These are phyloP conservation scores for Torrubiellomyces zombiae DNA, from an alignment of 2,329 filamentous ascomycete genomes.

Conservation along the genomic window DNA sequence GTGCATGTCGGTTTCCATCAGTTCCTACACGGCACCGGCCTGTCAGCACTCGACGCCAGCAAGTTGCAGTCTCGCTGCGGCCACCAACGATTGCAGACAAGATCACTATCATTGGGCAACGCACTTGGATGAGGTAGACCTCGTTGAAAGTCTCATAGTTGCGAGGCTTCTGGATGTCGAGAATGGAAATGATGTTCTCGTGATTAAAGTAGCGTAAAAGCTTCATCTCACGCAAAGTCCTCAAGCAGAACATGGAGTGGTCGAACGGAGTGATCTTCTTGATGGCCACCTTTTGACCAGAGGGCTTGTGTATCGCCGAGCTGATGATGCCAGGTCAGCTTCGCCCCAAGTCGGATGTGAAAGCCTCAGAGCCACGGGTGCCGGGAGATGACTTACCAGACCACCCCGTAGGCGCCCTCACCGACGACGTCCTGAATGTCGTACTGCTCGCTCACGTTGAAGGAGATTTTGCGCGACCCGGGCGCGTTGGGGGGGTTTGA, in stretches of 20 bases:
- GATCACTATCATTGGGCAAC: no score
- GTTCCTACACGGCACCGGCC: conserved; percentile 40
- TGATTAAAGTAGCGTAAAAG: conserved; percentile 97
- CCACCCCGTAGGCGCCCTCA: conserved; percentile 94
- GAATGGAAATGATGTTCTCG: conserved; percentile 98
- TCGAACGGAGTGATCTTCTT: conserved; percentile 99
- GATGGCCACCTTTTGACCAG: conserved; percentile 95
- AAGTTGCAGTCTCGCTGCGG: neutral
- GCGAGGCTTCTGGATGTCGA: conserved; percentile 95
- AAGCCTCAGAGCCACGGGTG: no score
- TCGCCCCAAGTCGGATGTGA: no score
- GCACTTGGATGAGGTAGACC: conserved; percentile 94
- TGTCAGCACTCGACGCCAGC: conserved; percentile 1
- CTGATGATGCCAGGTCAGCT: no score
- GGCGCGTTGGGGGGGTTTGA: conserved; percentile 38
- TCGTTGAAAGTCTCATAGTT: conserved; percentile 94
- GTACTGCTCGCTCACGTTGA: conserved; percentile 99
- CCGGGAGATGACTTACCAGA: conserved; percentile 85
- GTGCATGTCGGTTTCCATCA: conserved; percentile 99
- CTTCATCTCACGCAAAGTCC: conserved; percentile 98
- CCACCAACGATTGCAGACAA: no score
- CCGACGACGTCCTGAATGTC: conserved; percentile 99
- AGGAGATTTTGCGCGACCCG: conserved; percentile 85
- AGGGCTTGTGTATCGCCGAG: conserved; percentile 95
- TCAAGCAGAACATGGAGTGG: conserved; percentile 95